Conservation (phyloP, 108 stramenopile genomes). For the Thalassiosira profunda region DNA sequence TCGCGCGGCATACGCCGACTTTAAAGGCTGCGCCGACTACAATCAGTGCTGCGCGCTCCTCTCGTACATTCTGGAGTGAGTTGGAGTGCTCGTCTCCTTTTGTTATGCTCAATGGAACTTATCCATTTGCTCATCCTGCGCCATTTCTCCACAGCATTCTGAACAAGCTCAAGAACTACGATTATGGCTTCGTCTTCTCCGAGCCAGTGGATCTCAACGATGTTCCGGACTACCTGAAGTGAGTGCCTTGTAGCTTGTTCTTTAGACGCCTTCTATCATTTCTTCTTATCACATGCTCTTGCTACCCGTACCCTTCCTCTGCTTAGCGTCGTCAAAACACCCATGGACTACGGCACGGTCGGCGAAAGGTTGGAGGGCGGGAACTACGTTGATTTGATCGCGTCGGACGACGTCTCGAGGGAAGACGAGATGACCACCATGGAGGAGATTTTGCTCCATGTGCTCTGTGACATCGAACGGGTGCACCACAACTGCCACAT, state of each 20-base stretch:
- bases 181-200: constrained; percentile 41
- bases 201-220: constrained; percentile 24
- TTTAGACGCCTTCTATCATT: no score
- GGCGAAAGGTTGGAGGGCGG: constrained; percentile 29
- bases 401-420: constrained; percentile 11
- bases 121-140: no score
- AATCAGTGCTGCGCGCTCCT: constrained; percentile 24
- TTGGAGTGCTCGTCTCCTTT: no score
- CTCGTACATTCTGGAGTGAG: no score
- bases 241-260: no score
- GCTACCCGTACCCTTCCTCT: no score
- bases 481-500: constrained; percentile 33
- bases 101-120: no score
- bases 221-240: constrained; percentile 4
- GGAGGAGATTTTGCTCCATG: constrained; percentile 34
- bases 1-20: constrained; percentile 32
- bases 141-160: no score
- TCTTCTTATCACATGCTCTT: no score
- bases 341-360: constrained; percentile 50
- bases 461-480: constrained; percentile 34
- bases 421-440: constrained; percentile 33
- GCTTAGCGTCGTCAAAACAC: constrained; percentile 13
- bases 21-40: constrained; percentile 24
- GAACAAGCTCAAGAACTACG: constrained; percentile 29
- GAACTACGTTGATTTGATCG: constrained; percentile 23